Percentiles rank a stretch among this genome's conserved stretches.
Conservation (phyloP, 805 yeast species). For the Candida maris region DNA sequence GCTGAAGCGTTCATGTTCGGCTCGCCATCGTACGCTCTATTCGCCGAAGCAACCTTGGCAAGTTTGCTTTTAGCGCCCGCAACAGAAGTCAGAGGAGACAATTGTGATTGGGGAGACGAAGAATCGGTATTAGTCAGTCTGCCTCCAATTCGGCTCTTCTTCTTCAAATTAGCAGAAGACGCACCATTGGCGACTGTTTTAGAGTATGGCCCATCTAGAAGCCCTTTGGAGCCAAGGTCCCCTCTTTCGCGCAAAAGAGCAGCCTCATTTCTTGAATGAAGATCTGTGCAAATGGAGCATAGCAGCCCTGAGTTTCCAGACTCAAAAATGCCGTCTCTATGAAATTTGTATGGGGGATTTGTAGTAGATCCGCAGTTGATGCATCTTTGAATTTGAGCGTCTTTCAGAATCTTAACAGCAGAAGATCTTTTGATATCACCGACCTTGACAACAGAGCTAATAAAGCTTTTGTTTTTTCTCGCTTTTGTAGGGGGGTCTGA, state of each 20-base stretch:
- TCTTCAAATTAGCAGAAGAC: conserved; percentile 9
- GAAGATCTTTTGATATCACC: conserved; percentile 23
- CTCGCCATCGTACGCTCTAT: no score
- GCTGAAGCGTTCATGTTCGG: no score
- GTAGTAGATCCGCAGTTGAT: conserved; percentile 29
- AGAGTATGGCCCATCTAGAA: conserved; percentile 31
- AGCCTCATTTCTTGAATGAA: conserved; percentile 22
- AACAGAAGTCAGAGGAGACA: conserved; percentile 13
- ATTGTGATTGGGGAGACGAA: conserved; percentile 5
- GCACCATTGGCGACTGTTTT: conserved; percentile 5
- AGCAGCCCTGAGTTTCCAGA: conserved; percentile 34
- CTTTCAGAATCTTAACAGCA: conserved; percentile 9
- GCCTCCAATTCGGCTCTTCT: conserved; percentile 9
- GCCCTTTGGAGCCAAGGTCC: conserved; percentile 30
- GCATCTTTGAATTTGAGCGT: conserved; percentile 20
- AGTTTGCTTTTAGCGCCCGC: conserved; percentile 6
- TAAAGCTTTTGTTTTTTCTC: conserved; percentile 29
- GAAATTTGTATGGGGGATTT: conserved; percentile 31
- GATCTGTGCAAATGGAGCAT: conserved; percentile 27
- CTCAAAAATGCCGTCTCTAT: conserved; percentile 32
- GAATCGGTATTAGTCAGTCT: conserved; percentile 8
- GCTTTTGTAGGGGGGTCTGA: conserved; percentile 28
- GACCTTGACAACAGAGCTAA: conserved; percentile 29
- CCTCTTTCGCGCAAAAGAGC: conserved; percentile 29
- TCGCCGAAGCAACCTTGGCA: conserved; percentile 1